A percentile compares a stretch with the other conserved stretches of the same genome.
These are phyloP conservation scores for Spergularia azorica DNA, from an alignment of 179 eudicot species.

Conservation along the genomic window DNA sequence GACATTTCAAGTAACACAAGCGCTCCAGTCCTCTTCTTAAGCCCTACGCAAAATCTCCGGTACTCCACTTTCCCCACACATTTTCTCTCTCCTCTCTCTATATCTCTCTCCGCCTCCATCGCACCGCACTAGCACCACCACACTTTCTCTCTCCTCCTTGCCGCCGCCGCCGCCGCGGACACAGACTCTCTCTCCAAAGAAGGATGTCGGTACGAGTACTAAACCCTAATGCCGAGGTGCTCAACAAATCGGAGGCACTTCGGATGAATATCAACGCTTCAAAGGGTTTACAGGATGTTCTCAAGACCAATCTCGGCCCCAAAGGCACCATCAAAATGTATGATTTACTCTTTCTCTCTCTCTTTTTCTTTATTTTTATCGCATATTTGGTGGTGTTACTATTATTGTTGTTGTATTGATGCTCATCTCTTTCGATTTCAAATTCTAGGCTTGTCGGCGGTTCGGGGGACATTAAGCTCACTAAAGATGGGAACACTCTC, in stretches of 20 bases:
- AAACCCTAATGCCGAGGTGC: constrained; percentile 94
- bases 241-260: constrained; percentile 94
- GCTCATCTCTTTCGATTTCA: neutral
- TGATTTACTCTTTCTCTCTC: neutral
- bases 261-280: constrained; percentile 97
- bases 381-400: neutral
- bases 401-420: neutral
- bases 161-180: neutral
- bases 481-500: constrained; percentile 92
- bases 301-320: constrained; percentile 93
- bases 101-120: too few species aligned
- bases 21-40: too few species aligned
- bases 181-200: neutral
- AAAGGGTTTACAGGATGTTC: constrained; percentile 89
- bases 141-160: neutral
- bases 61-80: neutral
- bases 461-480: constrained; percentile 90
- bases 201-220: constrained; percentile 73
- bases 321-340: constrained; percentile 97
- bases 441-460: constrained; percentile 58
- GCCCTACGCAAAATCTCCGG: neutral
- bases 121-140: neutral
- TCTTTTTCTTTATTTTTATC: neutral
- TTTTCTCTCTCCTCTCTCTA: neutral
- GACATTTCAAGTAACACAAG: too few species aligned